Base-by-base conservation (phyloP, 306 rosid species). In the Citrullus amarus region DNA sequence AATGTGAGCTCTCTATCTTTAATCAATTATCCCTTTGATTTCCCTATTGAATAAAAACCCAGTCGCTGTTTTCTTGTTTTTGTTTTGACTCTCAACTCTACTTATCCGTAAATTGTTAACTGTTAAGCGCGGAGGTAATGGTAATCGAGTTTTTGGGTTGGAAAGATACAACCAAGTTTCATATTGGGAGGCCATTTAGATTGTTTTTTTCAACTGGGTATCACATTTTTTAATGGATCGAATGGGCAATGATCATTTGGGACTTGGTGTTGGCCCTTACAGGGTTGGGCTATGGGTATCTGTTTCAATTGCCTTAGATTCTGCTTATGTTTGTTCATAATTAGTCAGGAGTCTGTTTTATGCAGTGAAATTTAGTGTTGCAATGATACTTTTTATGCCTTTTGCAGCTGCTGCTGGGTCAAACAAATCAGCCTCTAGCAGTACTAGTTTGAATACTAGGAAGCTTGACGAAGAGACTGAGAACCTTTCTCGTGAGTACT, bases 391-490 rank as follows among this genome's bases (percentile, higher is more conserved):
- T 76, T 30, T 57, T 38, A 7, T 38, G 51, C 38, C 36, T 38
- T 74, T 78, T 79, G 80, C 90, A 91, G 96, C 90, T 53, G 80
- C 83, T 67, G 97, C 93, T 61, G 98, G 93, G 11, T 89, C 93
- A 39, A 93, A 93, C 77, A 91, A 82, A 80, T 83, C 98, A 60
- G 98, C 98, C n/a, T 88, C 93, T 13, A 90, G 96, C 86, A 80
- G 96, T 81, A 93, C 98, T 51, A 76, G 93, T 34, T 79, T 93
- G 82, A 93, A 93, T 81, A 91, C 98, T 15, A 89, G 96, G 90
- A 91, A 91, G 87, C 86, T 93, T 8, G 98, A 93, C 75, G 97
- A 93, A 3, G 97, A 93, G 86, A 88, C 97, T 0, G 98, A 93
- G 83, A 90, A 79, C 81, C 92, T 93, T 79, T 61, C 95, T 73